Evolutionary conservation across 371 early-diverging fungal genomes (phyloP), one percentile per base, ranked within the genome.

Genomic region (Actinomucor elegans): DNA sequence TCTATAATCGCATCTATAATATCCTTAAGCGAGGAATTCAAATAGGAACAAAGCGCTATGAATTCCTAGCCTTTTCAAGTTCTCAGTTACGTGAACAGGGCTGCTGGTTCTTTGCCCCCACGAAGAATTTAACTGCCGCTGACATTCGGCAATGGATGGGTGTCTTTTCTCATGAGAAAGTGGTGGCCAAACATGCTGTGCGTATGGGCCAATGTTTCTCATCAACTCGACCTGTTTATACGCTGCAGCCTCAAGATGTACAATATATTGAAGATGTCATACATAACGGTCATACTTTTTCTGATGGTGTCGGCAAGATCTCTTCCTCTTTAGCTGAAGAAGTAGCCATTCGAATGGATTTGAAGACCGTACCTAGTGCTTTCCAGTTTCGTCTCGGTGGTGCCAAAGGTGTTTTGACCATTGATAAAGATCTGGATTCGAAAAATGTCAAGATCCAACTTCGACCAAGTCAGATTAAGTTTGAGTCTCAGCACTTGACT

Each of bases 251-350:
- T 0, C 26, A 69, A 0, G 65, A 86, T 5, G 66, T 86, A 2
- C 51, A 62, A 18, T 47, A 57, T 15, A 84, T 89, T 29, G 47
- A 59, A 0, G 92, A 92, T 48, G 70, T 91, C 28, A 66, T 69
- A 34, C 58, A 64, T 5, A 75, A 84, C 46, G 73, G 74, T 0
- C 87, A 73, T 55, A 68, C 57, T 1, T 94, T 93, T 57, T 85
- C 90, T 5, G 96, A 96, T 60, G 96, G 96, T 10, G 84, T 90
- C n/a, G 95, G 95, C 6, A 71, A 65, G 20, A 84, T 94, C 7
- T 80, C 87, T 0, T 54, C 53, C 7, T 59, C 24, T 2, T 49
- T 88, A 14, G 89, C 89, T 0, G 49, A 67, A 34, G 63, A 75
- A 59, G 79, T 89, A 8, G 77, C 80, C 0, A 42, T 64, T 0